Percentiles rank a stretch among this genome's conserved stretches.
Evolutionary conservation across 2,329 filamentous ascomycete species (phyloP).

Genomic region (Pseudophaeomoniella oleicola): DNA sequence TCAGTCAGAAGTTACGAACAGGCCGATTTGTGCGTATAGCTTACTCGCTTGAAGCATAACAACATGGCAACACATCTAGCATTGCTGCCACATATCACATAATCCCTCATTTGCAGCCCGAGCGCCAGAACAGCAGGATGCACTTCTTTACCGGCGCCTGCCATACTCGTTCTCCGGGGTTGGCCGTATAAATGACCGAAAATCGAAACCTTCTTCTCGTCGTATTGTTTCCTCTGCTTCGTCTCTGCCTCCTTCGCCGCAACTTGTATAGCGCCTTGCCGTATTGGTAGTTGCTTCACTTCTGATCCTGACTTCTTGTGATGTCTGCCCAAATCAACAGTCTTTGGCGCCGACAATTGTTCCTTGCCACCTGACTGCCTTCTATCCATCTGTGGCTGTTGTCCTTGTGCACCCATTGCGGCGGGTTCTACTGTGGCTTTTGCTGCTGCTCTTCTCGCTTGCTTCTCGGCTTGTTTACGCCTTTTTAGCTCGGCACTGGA

Average conservation of each 20-base stretch:
- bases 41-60: constrained; percentile 73
- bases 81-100: constrained; percentile 78
- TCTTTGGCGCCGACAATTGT: constrained; percentile 16
- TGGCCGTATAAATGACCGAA: constrained; percentile 67
- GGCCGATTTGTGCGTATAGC: constrained; percentile 11
- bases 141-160: constrained; percentile 53
- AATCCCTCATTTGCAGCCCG: constrained; percentile 80
- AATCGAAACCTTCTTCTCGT: constrained; percentile 50
- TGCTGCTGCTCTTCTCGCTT: constrained; percentile 61
- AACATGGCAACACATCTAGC: constrained; percentile 77
- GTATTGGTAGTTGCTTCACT: constrained; percentile 15
- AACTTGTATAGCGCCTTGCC: constrained; percentile 22
- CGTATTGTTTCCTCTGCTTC: constrained; percentile 34
- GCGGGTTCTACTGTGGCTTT: constrained; percentile 35
- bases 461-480: constrained; percentile 80
- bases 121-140: constrained; percentile 74
- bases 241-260: constrained; percentile 22
- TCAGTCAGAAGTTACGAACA: background rate
- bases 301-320: constrained; percentile 17
- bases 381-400: constrained; percentile 12
- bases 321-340: constrained; percentile 10
- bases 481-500: constrained; percentile 66
- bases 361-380: constrained; percentile 12
- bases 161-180: constrained; percentile 51
- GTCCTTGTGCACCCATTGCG: constrained; percentile 20